Percentiles rank a stretch among this genome's conserved stretches.
Conservation (phyloP, 306 rosid species). For the Medicago truncatula region DNA sequence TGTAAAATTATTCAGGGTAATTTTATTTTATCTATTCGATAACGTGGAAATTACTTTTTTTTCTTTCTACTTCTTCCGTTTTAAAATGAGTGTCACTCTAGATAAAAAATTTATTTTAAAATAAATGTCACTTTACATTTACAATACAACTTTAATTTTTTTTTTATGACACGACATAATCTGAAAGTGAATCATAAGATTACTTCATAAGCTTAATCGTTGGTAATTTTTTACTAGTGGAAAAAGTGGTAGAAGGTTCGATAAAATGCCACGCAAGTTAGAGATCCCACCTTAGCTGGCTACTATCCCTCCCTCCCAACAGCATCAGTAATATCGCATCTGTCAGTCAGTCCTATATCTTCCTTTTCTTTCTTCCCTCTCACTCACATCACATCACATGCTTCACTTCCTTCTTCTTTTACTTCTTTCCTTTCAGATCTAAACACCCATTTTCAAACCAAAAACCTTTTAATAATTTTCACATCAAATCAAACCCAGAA, state of each 20-base stretch:
- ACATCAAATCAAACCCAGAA: background rate
- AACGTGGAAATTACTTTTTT: no score
- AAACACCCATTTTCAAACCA: background rate
- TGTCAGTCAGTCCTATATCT: background rate
- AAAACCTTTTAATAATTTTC: background rate
- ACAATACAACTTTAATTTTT: no score
- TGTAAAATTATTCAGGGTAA: no score
- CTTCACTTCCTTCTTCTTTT: background rate
- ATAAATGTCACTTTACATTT: no score
- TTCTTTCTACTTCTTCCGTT: no score
- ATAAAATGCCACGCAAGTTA: background rate
- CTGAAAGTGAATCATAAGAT: no score
- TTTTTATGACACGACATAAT: no score
- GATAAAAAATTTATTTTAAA: no score
- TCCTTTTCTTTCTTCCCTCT: background rate
- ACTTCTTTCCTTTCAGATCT: conserved; percentile 13
- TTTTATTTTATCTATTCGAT: no score
- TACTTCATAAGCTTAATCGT: no score
- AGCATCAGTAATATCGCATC: background rate
- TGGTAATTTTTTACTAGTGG: no score
- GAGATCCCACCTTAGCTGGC: conserved; percentile 22
- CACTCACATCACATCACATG: background rate
- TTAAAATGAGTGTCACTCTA: no score
- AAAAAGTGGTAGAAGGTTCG: background rate
- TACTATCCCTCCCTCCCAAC: background rate